A percentile compares a stretch with the other conserved stretches of the same genome.
Evolutionary conservation across 441 rosid species (phyloP).

Genomic region (Monsonia emarginata): DNA sequence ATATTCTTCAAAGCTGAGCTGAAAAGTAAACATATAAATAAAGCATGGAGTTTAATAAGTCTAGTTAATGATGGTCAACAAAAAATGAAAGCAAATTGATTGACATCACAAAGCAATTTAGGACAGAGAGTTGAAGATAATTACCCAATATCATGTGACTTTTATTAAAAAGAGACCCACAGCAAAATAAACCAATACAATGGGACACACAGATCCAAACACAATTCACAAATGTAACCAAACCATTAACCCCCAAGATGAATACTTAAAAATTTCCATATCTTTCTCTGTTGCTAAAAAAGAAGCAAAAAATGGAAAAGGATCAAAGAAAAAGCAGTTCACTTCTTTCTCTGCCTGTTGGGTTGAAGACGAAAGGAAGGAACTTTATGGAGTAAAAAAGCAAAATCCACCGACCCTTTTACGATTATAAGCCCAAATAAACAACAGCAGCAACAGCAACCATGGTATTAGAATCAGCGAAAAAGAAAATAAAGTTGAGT

Average conservation of each 20-base stretch:
- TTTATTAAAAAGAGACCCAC: background rate
- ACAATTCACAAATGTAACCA: background rate
- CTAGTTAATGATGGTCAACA: background rate
- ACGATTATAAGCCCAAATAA: background rate
- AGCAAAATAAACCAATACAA: background rate
- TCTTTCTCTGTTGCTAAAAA: background rate
- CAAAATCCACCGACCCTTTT: background rate
- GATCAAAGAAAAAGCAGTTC: background rate
- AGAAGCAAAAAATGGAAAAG: background rate
- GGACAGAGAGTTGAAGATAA: background rate
- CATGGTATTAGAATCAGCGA: background rate
- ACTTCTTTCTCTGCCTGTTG: background rate
- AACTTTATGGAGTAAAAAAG: background rate
- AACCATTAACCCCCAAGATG: background rate
- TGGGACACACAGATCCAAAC: background rate
- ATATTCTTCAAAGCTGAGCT: background rate
- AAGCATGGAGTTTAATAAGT: background rate
- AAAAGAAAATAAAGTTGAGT: background rate
- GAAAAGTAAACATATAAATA: background rate
- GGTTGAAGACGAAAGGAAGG: background rate
- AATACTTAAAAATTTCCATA: no score
- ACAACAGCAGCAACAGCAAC: background rate
- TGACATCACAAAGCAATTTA: background rate
- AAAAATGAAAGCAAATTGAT: background rate
- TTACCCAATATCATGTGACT: no score